Base-by-base conservation (phyloP, 2,329 filamentous ascomycete species). In the Podosphaera leucotricha region DNA sequence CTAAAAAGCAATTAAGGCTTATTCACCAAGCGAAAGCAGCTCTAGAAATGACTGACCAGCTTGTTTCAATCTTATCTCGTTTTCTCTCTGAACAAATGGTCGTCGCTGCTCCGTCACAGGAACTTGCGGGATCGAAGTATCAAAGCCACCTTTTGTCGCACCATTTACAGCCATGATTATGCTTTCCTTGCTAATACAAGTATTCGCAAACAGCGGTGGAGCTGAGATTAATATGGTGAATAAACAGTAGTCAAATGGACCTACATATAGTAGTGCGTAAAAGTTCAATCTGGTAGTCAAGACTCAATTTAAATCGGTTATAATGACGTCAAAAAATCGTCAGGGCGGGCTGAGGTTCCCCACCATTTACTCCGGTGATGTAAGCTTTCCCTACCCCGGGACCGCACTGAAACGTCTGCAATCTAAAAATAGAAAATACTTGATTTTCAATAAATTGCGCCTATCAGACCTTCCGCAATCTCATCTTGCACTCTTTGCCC, bases 401-500 rank as follows among this genome's bases (percentile, higher is more conserved):
- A 33, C 28, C 28, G 15, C 11, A 11, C 28, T 33, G 28, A 33
- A 13, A 33, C 15, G 8, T 33, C 6, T 33, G 13, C 3, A 11
- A 11, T n/a, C 6, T 11, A 33, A 33, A 33, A 33, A n/a, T 6
- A 4, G 15, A 33, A 33, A n/a, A 7, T 13, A n/a, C 28, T 33
- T 33, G 15, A 3, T 33, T 33, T 13, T 33, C 6, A 13, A 13
- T 7, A 33, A 7, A 3, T 33, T 33, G 6, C 4, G 28, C 13
- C 15, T 33, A 4, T 13, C 28, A 13, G 3, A 8, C 22, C 22
- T 33, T 4, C 6, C 3, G 6, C 28, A n/a, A 33, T 46, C 44
- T 16, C 52, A 52, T 30, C 48, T 52, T 3, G 47, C 46, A 15
- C 50, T 53, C 18, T 48, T 48, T 13, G 62, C 62, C 72, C 72